Evolutionary conservation across 2,329 filamentous ascomycete species (phyloP).

Genomic region (Tricladium varicosporioides): DNA sequence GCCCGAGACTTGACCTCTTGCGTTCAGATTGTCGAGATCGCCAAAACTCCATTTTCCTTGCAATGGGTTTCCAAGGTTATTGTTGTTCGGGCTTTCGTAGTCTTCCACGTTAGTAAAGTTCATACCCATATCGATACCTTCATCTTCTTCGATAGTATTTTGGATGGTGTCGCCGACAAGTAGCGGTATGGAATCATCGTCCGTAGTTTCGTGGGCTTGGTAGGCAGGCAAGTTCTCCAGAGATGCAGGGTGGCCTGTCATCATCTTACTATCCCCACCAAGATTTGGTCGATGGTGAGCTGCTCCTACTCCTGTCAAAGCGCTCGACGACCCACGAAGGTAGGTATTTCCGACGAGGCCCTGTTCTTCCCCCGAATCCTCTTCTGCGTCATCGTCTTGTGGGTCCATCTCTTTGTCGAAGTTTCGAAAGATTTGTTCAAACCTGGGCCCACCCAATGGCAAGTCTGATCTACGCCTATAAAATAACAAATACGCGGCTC

Average conservation of each 20-base stretch:
- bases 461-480: constrained; percentile 79
- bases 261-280: constrained; percentile 45
- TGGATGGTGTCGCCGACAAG: constrained; percentile 14
- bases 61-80: background rate
- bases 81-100: constrained; percentile 12
- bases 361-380: constrained; percentile 73
- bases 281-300: constrained; percentile 63
- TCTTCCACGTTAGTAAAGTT: constrained; percentile 12
- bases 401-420: constrained; percentile 53
- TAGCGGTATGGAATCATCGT: constrained; percentile 20
- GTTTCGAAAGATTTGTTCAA: constrained; percentile 67
- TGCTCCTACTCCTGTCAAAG: constrained; percentile 75
- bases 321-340: constrained; percentile 89
- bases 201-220: constrained; percentile 22
- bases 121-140: constrained; percentile 29
- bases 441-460: constrained; percentile 76
- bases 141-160: constrained; percentile 30
- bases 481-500: constrained; percentile 88
- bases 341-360: constrained; percentile 82
- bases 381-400: constrained; percentile 45
- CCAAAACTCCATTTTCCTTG: constrained; percentile 21
- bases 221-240: constrained; percentile 29
- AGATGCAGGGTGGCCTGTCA: constrained; percentile 26
- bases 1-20: constrained; percentile 21
- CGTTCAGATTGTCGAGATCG: constrained; percentile 11